A percentile compares a stretch with the other conserved stretches of the same genome.
phyloP scores from a whole-genome alignment of 1,284 basidiomycete species.

The Sutorius eximius region DNA sequence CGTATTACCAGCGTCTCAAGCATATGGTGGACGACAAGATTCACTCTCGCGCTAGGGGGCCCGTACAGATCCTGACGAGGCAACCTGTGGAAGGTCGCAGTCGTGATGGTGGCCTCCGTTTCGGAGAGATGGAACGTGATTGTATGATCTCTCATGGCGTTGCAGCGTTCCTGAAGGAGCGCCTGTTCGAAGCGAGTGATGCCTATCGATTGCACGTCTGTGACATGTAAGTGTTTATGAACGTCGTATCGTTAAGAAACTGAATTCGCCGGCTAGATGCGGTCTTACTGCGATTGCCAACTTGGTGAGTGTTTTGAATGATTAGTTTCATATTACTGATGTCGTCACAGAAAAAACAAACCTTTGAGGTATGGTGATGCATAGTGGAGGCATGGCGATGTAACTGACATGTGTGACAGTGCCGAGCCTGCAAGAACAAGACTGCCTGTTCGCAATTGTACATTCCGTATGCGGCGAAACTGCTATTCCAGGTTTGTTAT shows the following conservation, averaged over 20 bases:
- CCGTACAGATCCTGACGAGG: constrained; percentile 95
- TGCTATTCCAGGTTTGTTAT: constrained; percentile 80
- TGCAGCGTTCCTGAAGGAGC: constrained; percentile 95
- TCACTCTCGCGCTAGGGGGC: constrained; percentile 95
- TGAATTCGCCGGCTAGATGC: constrained; percentile 54
- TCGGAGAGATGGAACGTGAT: constrained; percentile 99
- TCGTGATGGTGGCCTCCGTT: constrained; percentile 97
- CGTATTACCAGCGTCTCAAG: constrained; percentile 98
- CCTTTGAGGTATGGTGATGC: constrained; percentile 58
- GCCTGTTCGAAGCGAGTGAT: constrained; percentile 90
- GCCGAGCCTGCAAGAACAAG: constrained; percentile 93
- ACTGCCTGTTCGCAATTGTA: constrained; percentile 89
- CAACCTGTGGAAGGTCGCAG: constrained; percentile 99
- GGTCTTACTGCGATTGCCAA: constrained; percentile 95
- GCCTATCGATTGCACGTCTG: constrained; percentile 96
- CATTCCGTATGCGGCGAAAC: constrained; percentile 90
- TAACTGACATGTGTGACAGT: constrained; percentile 39
- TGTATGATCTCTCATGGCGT: constrained; percentile 99
- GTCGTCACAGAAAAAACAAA: constrained; percentile 74
- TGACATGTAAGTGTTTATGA: constrained; percentile 71
- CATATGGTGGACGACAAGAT: constrained; percentile 99
- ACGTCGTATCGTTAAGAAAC: not conserved
- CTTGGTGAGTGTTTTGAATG: constrained; percentile 51
- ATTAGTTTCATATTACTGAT: constrained; percentile 10
- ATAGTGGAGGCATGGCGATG: not conserved